Conservation (phyloP, 768 basidiomycete genomes). For the Cystobasidium tubakii region DNA sequence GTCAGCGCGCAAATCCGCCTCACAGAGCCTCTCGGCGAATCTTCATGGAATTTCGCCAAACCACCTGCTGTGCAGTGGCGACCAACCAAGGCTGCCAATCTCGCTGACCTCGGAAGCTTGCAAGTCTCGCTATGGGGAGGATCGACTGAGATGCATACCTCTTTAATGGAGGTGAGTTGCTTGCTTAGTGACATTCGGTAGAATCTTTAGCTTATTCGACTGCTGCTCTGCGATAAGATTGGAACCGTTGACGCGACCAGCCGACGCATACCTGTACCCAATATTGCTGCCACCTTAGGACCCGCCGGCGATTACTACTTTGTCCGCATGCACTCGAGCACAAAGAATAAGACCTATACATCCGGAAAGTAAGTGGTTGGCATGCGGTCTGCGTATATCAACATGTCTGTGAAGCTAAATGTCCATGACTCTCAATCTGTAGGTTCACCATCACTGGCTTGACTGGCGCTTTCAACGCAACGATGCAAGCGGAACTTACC, state of each 20-base stretch:
- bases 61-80: constrained; percentile 11
- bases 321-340: constrained; percentile 7
- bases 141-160: neutral
- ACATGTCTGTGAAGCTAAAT: neutral
- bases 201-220: neutral
- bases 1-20: constrained; percentile 1
- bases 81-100: neutral
- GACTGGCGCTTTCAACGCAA: constrained; percentile 23
- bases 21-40: neutral
- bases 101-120: neutral
- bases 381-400: neutral
- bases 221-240: neutral
- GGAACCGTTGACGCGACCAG: constrained; percentile 12
- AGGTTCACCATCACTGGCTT: constrained; percentile 16
- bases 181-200: neutral
- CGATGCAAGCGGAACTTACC: neutral
- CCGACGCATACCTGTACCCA: neutral
- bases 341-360: neutral
- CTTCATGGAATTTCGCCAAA: neutral
- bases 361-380: constrained; percentile 4
- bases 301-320: constrained; percentile 15
- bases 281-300: constrained; percentile 1
- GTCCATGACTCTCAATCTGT: neutral
- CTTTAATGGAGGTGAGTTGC: neutral
- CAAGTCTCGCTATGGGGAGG: constrained; percentile 8